Conservation (phyloP, 805 yeast species). For the Yarrowia bubula region DNA sequence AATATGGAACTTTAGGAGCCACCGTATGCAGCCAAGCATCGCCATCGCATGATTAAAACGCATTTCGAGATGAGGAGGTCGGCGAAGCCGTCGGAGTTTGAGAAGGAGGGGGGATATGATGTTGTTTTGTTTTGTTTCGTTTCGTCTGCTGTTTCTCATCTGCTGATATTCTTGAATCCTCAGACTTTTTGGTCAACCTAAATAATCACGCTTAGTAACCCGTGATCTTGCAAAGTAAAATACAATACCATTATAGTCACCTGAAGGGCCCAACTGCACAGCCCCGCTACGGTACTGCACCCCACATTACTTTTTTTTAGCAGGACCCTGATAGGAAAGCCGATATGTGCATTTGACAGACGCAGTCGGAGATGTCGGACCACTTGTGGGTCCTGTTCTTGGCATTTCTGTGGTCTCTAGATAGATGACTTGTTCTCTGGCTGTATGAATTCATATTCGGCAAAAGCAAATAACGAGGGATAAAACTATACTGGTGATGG, state of each 20-base stretch:
- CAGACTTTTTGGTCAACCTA: too few relatives aligned
- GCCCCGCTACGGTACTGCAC: background rate
- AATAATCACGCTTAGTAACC: too few relatives aligned
- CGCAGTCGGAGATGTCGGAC: constrained; percentile 21
- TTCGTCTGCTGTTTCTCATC: too few relatives aligned
- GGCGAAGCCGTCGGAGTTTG: too few relatives aligned
- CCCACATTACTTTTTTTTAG: background rate
- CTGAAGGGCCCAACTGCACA: too few relatives aligned
- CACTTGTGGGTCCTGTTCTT: background rate
- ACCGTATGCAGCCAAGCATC: background rate
- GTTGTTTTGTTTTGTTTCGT: background rate
- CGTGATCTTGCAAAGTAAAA: too few relatives aligned
- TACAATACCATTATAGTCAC: too few relatives aligned
- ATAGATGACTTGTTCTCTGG: background rate
- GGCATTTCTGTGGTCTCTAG: background rate
- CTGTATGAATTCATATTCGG: too few relatives aligned
- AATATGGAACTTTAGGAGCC: background rate
- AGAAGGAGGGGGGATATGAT: too few relatives aligned
- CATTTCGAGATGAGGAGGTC: background rate
- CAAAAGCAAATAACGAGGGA: background rate
- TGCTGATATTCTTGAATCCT: too few relatives aligned
- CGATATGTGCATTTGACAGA: background rate
- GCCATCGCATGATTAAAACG: background rate
- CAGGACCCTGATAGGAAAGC: background rate
- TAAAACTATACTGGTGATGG: too few relatives aligned